Percentiles rank a stretch among this genome's conserved stretches.
Conservation (phyloP, 352 stramenopile genomes). For the Globisporangium acanthophoron region DNA sequence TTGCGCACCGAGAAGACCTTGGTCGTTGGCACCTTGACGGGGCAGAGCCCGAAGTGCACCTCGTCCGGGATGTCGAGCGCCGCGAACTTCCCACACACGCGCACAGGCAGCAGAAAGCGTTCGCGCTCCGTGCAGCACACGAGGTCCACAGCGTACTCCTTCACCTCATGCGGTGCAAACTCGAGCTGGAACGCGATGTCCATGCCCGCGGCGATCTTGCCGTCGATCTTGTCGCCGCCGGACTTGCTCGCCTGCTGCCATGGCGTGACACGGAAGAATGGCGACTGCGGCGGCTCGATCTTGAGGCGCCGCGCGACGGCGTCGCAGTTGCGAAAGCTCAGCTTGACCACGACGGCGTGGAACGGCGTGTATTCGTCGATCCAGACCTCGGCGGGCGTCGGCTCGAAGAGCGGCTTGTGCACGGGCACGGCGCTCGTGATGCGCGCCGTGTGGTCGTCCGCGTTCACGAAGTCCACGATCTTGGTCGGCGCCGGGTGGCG, state of each 20-base stretch:
- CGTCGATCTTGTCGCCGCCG: slow-evolving; percentile 29
- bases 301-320: slow-evolving; percentile 86
- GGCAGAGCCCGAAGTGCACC: slow-evolving; percentile 80
- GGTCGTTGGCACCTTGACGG: slow-evolving; percentile 78
- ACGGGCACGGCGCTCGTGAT: slow-evolving; percentile 68
- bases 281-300: slow-evolving; percentile 79
- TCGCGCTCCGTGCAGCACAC: slow-evolving; percentile 93
- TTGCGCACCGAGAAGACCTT: slow-evolving; percentile 89
- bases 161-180: slow-evolving; percentile 88
- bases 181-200: slow-evolving; percentile 88
- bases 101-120: slow-evolving; percentile 91
- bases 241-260: slow-evolving; percentile 8
- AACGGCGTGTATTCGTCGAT: slow-evolving; percentile 94
- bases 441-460: slow-evolving; percentile 62
- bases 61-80: slow-evolving; percentile 90
- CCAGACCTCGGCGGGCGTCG: slow-evolving; percentile 73
- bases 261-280: slow-evolving; percentile 80
- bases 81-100: slow-evolving; percentile 73
- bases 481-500: slow-evolving; percentile 24
- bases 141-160: slow-evolving; percentile 86
- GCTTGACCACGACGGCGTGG: slow-evolving; percentile 64
- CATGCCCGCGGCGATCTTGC: slow-evolving; percentile 92
- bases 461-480: slow-evolving; percentile 67
- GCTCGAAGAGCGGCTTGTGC: slow-evolving; percentile 86
- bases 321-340: slow-evolving; percentile 92